A percentile compares a stretch with the other conserved stretches of the same genome.
Conservation (phyloP, 495 filamentous ascomycete species). For the Penicillium fimorum region DNA sequence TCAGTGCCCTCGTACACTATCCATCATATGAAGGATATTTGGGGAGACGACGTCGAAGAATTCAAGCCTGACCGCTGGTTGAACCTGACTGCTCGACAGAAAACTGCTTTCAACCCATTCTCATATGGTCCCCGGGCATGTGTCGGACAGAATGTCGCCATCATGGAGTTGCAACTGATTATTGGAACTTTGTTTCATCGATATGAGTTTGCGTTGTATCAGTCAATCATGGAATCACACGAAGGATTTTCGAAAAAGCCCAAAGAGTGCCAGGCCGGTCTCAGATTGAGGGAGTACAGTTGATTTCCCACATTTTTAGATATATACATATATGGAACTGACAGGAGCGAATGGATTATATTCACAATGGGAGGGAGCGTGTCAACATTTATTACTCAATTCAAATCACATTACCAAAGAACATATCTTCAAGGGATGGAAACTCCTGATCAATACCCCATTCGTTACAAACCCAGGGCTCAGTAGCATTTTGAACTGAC, state of each 20-base stretch:
- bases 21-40: constrained; percentile 70
- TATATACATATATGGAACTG: not conserved
- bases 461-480: constrained; percentile 10
- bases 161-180: constrained; percentile 81
- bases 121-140: constrained; percentile 70
- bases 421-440: constrained; percentile 22
- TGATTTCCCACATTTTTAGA: not conserved
- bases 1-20: constrained; percentile 76
- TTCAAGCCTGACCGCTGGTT: constrained; percentile 78
- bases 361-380: not conserved
- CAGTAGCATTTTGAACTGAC: not conserved
- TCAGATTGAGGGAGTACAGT: constrained; percentile 43
- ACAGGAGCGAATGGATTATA: not conserved
- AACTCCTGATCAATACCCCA: constrained; percentile 19
- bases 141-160: constrained; percentile 74
- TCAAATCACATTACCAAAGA: constrained; percentile 9
- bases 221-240: constrained; percentile 60
- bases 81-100: constrained; percentile 55
- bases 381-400: not conserved
- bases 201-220: constrained; percentile 64
- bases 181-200: constrained; percentile 63
- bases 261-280: constrained; percentile 61
- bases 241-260: constrained; percentile 85
- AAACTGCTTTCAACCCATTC: constrained; percentile 73
- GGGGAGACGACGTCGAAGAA: constrained; percentile 65